These are phyloP conservation scores for Wickerhamiella pararugosa DNA, from an alignment of 1,139 yeast species.

Conservation along the genomic window DNA sequence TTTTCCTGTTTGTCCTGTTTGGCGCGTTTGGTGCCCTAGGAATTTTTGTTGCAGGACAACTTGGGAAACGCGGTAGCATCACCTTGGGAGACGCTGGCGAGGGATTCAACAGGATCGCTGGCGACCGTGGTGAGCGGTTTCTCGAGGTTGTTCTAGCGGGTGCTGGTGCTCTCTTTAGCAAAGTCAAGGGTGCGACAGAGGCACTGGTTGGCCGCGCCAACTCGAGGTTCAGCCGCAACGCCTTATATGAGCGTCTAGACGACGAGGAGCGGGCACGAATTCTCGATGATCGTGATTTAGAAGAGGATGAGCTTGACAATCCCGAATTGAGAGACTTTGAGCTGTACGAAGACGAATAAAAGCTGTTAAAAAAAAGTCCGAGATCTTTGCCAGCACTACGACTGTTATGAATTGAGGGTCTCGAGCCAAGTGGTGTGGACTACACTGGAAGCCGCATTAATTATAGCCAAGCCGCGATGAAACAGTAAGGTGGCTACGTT, in stretches of 20 bases:
- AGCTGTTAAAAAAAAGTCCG: slow-evolving; percentile 31
- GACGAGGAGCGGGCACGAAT: slow-evolving; percentile 16
- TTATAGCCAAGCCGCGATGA: too few relatives aligned
- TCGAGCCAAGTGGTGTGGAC: too few relatives aligned
- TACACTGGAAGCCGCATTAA: too few relatives aligned
- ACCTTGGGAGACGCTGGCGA: slow-evolving; percentile 7
- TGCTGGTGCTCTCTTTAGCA: slow-evolving; percentile 8
- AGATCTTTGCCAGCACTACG: not conserved
- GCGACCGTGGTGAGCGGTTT: slow-evolving; percentile 21
- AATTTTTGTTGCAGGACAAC: slow-evolving; percentile 14
- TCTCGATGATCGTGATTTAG: slow-evolving; percentile 8
- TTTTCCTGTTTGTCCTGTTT: slow-evolving; percentile 28
- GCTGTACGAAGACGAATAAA: slow-evolving; percentile 37
- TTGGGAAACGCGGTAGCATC: slow-evolving; percentile 49
- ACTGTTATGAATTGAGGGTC: too few relatives aligned
- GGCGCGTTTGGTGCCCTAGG: slow-evolving; percentile 52
- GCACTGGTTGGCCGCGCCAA: slow-evolving; percentile 3
- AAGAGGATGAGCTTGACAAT: slow-evolving; percentile 9
- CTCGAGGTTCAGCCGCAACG: slow-evolving; percentile 7
- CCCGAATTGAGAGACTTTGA: slow-evolving; percentile 19
- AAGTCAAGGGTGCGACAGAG: slow-evolving; percentile 9
- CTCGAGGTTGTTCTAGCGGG: slow-evolving; percentile 16
- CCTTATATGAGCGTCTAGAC: slow-evolving; percentile 16
- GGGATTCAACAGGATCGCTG: slow-evolving; percentile 44
- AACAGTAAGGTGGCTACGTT: too few relatives aligned